Percentiles rank a stretch among this genome's conserved stretches.
Conservation (phyloP, 345 rosid genomes). For the Citrus mangshanensis region DNA sequence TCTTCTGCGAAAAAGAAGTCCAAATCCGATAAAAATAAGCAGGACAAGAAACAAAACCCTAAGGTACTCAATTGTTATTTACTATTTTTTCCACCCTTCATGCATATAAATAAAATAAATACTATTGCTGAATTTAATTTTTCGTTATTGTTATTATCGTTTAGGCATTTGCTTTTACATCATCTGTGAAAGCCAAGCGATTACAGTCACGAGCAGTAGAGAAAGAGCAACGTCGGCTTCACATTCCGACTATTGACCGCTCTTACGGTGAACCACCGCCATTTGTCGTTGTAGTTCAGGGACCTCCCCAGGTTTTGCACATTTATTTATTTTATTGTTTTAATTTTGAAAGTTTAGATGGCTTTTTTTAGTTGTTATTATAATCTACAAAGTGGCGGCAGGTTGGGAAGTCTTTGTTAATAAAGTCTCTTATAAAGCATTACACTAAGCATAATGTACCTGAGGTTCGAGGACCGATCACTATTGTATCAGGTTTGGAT, state of each 20-base stretch:
- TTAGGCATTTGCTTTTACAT: constrained; percentile 69
- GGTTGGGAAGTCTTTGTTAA: constrained; percentile 93
- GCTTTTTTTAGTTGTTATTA: not conserved
- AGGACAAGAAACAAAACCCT: constrained; percentile 53
- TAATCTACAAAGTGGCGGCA: constrained; percentile 23
- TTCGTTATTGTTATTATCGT: not conserved
- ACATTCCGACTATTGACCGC: constrained; percentile 71
- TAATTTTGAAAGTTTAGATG: not conserved
- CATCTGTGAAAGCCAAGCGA: constrained; percentile 62
- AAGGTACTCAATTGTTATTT: constrained; percentile 32
- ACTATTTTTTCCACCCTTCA: too few species aligned
- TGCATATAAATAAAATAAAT: too few species aligned
- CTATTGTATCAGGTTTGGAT: constrained; percentile 70
- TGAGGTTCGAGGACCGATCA: constrained; percentile 85
- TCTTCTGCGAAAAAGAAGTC: constrained; percentile 57
- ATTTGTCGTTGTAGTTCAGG: constrained; percentile 84
- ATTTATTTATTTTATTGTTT: not conserved
- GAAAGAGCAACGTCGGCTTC: constrained; percentile 85
- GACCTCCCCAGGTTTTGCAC: constrained; percentile 63
- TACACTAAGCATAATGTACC: constrained; percentile 78
- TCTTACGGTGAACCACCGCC: constrained; percentile 82
- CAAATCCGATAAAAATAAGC: constrained; percentile 46
- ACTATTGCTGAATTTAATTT: not conserved
- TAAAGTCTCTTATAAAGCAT: constrained; percentile 76
- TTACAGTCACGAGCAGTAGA: constrained; percentile 66